A percentile compares a stretch with the other conserved stretches of the same genome.
Conservation (phyloP, 345 rosid genomes). For the Euphorbia pulcherrima region DNA sequence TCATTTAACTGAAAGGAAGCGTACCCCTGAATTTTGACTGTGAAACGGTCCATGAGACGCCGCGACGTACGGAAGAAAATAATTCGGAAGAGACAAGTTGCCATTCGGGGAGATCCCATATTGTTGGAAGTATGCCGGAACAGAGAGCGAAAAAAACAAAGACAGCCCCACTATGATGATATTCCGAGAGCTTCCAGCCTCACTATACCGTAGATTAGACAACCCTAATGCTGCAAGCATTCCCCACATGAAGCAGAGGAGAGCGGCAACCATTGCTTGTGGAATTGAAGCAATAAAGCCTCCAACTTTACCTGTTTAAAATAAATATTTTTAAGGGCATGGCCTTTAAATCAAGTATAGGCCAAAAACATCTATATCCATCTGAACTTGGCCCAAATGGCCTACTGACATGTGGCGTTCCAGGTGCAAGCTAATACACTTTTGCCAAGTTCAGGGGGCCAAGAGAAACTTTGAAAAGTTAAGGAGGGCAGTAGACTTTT, state of each 20-base stretch:
- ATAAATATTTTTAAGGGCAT: background rate
- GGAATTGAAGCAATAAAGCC: slow-evolving; percentile 95
- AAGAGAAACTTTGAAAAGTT: too few relatives aligned
- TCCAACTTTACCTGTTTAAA: slow-evolving; percentile 78
- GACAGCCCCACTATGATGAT: slow-evolving; percentile 90
- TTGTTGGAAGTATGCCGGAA: slow-evolving; percentile 94
- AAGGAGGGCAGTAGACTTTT: too few relatives aligned
- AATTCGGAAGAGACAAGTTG: slow-evolving; percentile 74
- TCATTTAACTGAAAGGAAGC: slow-evolving; percentile 10
- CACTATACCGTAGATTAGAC: slow-evolving; percentile 92
- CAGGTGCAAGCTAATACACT: too few relatives aligned
- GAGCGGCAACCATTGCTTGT: slow-evolving; percentile 93
- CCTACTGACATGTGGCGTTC: too few relatives aligned
- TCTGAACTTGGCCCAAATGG: too few relatives aligned
- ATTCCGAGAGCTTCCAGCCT: slow-evolving; percentile 96
- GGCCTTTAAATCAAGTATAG: too few relatives aligned
- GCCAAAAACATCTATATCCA: too few relatives aligned
- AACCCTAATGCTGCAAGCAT: slow-evolving; percentile 90
- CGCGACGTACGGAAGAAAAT: slow-evolving; percentile 79
- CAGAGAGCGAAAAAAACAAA: slow-evolving; percentile 75
- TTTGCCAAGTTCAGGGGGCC: too few relatives aligned
- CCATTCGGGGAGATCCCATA: slow-evolving; percentile 75
- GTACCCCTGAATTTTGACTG: slow-evolving; percentile 71
- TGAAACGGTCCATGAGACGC: slow-evolving; percentile 89
- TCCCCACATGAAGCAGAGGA: slow-evolving; percentile 98